phyloP scores from a whole-genome alignment of 2,329 filamentous ascomycete genomes.

The Fusarium globosum region DNA sequence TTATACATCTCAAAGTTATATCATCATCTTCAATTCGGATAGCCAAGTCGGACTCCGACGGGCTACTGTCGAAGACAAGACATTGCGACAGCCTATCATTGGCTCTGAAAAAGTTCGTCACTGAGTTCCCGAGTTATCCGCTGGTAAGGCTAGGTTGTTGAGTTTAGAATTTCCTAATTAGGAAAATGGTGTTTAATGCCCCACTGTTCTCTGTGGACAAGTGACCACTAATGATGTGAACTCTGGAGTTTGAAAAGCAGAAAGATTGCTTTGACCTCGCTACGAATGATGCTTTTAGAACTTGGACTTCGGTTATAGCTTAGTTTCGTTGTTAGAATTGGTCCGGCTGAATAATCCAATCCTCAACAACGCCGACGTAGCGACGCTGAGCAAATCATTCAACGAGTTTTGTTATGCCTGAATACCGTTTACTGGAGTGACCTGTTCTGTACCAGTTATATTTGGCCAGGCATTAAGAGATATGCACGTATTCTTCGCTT shows the following conservation, averaged over 20 bases:
- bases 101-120: not conserved
- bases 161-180: slow-evolving; percentile 12
- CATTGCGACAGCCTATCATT: not conserved
- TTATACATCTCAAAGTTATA: not conserved
- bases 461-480: slow-evolving; percentile 37
- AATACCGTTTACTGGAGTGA: slow-evolving; percentile 61
- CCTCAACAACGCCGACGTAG: not conserved
- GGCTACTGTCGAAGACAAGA: rapidly evolving
- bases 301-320: rapidly evolving
- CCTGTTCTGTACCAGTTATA: slow-evolving; percentile 67
- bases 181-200: slow-evolving; percentile 8
- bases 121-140: not conserved
- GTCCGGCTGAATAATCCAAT: not conserved
- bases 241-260: too few species aligned
- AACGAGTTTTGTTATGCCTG: not conserved
- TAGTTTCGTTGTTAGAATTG: not conserved
- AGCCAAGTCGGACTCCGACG: not conserved
- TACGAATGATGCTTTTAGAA: not conserved
- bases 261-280: not conserved
- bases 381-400: not conserved
- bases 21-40: not conserved
- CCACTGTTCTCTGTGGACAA: not conserved
- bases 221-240: not conserved
- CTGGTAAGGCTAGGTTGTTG: not conserved
- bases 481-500: slow-evolving; percentile 54